Evolutionary conservation across 2,329 filamentous ascomycete species (phyloP).

Genomic region (Chrysoporthe deuterocubensis): DNA sequence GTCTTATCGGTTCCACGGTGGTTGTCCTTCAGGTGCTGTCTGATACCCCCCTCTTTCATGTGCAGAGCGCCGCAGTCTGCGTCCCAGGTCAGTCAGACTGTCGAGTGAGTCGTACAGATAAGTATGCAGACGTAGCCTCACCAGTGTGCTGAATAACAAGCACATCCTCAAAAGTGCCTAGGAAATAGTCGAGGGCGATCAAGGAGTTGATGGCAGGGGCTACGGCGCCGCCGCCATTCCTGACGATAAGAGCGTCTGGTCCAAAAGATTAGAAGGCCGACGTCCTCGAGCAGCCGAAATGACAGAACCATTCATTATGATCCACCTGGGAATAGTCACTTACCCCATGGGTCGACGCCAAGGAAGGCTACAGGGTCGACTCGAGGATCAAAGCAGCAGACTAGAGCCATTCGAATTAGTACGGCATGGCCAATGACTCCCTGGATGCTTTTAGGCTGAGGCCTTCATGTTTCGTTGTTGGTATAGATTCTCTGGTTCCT

Average conservation of each 20-base stretch:
- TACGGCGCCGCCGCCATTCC: conserved; percentile 11
- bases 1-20: conserved; percentile 13
- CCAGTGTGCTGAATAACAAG: conserved; percentile 15
- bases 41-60: conserved; percentile 4
- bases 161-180: conserved; percentile 6
- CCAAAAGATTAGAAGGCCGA: not conserved
- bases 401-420: not conserved
- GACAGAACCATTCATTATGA: too few species aligned
- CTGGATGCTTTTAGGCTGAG: too few species aligned
- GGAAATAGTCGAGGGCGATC: conserved; percentile 6
- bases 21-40: conserved; percentile 3
- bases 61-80: conserved; percentile 18
- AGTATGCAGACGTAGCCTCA: not conserved
- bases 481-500: not conserved
- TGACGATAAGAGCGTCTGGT: conserved; percentile 7
- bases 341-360: conserved; percentile 8
- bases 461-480: too few species aligned
- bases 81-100: not conserved
- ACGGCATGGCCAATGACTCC: not conserved
- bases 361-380: conserved; percentile 8
- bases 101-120: too few species aligned
- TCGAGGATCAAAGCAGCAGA: conserved; percentile 17
- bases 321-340: not conserved
- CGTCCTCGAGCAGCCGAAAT: not conserved
- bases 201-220: conserved; percentile 1